These are phyloP conservation scores for Davidsoniella eucalypti DNA, from an alignment of 2,329 filamentous ascomycete genomes.

Conservation along the genomic window DNA sequence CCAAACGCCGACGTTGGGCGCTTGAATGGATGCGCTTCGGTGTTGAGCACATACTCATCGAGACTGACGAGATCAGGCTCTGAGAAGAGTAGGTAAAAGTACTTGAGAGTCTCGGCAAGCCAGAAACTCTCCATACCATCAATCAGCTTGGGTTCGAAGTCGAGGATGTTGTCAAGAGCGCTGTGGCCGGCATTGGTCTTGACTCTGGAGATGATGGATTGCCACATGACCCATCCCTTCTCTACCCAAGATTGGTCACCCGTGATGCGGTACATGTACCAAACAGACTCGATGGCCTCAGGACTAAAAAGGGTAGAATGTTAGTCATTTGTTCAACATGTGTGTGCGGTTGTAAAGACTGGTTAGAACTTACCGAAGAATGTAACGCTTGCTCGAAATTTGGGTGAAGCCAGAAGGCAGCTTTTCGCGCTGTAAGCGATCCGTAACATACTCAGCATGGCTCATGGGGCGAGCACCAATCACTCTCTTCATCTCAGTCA, in stretches of 20 bases:
- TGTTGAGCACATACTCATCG: constrained; percentile 53
- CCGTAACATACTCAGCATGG: constrained; percentile 37
- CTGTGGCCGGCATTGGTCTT: constrained; percentile 50
- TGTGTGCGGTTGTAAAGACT: background rate
- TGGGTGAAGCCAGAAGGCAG: constrained; percentile 35
- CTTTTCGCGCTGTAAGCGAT: constrained; percentile 26
- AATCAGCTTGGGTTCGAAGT: constrained; percentile 24
- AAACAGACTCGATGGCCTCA: constrained; percentile 76
- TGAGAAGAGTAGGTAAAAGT: constrained; percentile 72
- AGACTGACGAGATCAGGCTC: constrained; percentile 47
- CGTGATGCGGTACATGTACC: constrained; percentile 82
- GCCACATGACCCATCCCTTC: constrained; percentile 75
- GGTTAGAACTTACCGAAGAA: constrained; percentile 36
- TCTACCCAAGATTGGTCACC: constrained; percentile 61
- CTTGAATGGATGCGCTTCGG: constrained; percentile 43
- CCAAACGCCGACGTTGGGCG: constrained; percentile 22
- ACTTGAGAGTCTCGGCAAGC: constrained; percentile 82
- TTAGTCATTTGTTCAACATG: background rate
- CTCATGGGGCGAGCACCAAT: constrained; percentile 24
- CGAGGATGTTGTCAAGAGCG: constrained; percentile 48
- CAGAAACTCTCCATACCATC: constrained; percentile 81
- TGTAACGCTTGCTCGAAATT: constrained; percentile 34
- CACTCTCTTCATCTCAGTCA: constrained; percentile 5
- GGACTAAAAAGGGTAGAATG: constrained; percentile 33
- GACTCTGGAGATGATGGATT: constrained; percentile 50